These are phyloP conservation scores for Xylariaceae sp. DNA, from an alignment of 2,329 filamentous ascomycete species.

Conservation along the genomic window DNA sequence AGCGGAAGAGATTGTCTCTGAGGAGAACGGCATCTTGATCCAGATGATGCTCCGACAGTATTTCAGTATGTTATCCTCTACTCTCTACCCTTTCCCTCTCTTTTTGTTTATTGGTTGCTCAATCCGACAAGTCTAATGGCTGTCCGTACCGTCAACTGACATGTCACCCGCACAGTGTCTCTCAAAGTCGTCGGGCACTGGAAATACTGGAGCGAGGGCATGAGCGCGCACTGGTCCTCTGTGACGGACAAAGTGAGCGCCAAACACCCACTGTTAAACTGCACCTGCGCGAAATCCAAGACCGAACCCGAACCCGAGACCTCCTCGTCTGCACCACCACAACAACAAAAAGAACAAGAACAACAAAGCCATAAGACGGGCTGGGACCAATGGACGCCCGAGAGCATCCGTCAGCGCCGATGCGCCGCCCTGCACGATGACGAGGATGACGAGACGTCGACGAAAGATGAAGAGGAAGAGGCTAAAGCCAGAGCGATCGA, in stretches of 20 bases:
- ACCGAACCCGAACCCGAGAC: slow-evolving; percentile 5
- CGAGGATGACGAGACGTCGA: slow-evolving; percentile 40
- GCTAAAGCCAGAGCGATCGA: slow-evolving; percentile 31
- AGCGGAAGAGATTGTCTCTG: slow-evolving; percentile 72
- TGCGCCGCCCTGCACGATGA: slow-evolving; percentile 26
- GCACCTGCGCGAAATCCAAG: slow-evolving; percentile 10
- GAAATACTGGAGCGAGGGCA: slow-evolving; percentile 61
- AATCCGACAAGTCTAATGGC: neutral
- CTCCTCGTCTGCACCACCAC: no score
- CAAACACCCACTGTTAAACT: slow-evolving; percentile 39
- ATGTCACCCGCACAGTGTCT: no score
- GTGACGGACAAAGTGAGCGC: slow-evolving; percentile 59
- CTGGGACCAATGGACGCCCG: slow-evolving; percentile 37
- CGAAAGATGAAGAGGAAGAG: slow-evolving; percentile 23
- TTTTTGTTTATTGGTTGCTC: neutral
- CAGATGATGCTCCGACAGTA: slow-evolving; percentile 85
- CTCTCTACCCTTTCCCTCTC: neutral
- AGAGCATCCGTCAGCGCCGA: slow-evolving; percentile 32
- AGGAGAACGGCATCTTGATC: slow-evolving; percentile 83
- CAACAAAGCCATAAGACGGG: slow-evolving; percentile 19
- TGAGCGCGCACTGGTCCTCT: slow-evolving; percentile 59
- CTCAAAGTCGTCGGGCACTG: slow-evolving; percentile 76
- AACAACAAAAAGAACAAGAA: no score
- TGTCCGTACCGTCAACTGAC: no score
- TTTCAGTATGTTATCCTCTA: slow-evolving; percentile 49